Evolutionary conservation across 805 yeast species (phyloP), one percentile per base, ranked within the genome.

Genomic region (Jamesozyma rosinii): DNA sequence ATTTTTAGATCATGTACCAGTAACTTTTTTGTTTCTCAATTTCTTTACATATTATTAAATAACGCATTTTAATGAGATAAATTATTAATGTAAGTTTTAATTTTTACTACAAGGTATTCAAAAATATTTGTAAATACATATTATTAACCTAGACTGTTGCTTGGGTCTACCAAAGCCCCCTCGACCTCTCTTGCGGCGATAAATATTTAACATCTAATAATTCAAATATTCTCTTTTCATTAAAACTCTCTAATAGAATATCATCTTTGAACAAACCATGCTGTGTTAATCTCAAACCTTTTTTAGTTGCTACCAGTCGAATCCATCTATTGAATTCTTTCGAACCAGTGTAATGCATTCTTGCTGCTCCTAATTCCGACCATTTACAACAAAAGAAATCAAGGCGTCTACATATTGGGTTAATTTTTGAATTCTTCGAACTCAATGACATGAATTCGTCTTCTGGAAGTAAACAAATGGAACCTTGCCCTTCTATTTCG

Each of bases 261-360:
- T 44, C 49, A 14, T 50, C 54, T 39, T 49, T 49, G 41, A 48
- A 59, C n/a, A 61, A 38, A 1, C 66, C 65, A 45, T 61, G 63
- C 30, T 58, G 62, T 1, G 56, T 58, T 11, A 61, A 40, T 40
- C 54, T 57, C 42, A 52, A 46, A 3, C 63, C 63, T 42, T 51
- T 52, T 6, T 50, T 38, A 3, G 47, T 45, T 2, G 66, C 66
- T 14, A 44, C 19, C 35, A 55, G 14, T 34, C 64, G 44, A 24
- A 60, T 38, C 53, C 57, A 53, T 33, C 63, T 52, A 40, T 58
- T 61, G 35, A 55, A 60, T 40, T 60, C 64, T 18, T 49, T 51
- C 8, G 63, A 55, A 3, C 66, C 66, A 0, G 57, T 58, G 48
- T 55, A 61, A 31, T 61, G 64, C n/a, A 61, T 30, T 44, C 57